These are phyloP conservation scores for Cadophora luteo-olivacea DNA, from an alignment of 2,329 filamentous ascomycete species.

Conservation along the genomic window DNA sequence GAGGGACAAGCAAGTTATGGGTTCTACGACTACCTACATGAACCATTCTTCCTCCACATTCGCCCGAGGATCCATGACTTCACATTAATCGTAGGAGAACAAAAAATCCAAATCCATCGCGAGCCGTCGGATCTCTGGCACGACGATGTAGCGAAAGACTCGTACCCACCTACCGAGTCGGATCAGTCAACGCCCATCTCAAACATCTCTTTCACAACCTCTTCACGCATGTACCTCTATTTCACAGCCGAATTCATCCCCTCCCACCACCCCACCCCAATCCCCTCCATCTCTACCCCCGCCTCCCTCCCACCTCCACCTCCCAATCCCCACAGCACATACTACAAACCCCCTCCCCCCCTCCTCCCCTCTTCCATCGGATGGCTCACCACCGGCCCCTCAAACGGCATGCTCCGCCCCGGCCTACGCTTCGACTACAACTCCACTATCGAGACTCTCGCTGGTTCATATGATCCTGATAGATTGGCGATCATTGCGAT, in stretches of 20 bases:
- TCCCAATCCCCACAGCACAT: not conserved
- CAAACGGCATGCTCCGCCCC: constrained; percentile 5
- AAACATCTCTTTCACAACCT: not conserved
- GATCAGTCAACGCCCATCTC: no score
- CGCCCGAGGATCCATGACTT: not conserved
- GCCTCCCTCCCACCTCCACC: not conserved
- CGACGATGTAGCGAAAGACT: not conserved
- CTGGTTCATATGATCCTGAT: not conserved
- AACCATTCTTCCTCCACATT: not conserved
- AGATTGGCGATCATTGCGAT: not conserved
- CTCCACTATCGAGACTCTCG: not conserved
- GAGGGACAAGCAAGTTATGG: constrained; percentile 1
- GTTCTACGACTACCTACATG: constrained; percentile 1
- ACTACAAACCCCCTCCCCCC: not conserved
- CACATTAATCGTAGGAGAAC: not conserved
- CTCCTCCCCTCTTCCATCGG: not conserved
- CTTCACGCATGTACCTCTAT: not conserved
- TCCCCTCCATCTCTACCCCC: not conserved
- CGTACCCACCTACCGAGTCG: not conserved
- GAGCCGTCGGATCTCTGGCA: not conserved
- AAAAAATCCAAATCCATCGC: not conserved
- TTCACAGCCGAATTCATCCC: constrained; percentile 1
- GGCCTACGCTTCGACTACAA: constrained; percentile 6
- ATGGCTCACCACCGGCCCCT: constrained; percentile 5
- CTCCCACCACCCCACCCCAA: not conserved